Evolutionary conservation across 306 rosid species (phyloP).

Genomic region (Coriaria nepalensis): DNA sequence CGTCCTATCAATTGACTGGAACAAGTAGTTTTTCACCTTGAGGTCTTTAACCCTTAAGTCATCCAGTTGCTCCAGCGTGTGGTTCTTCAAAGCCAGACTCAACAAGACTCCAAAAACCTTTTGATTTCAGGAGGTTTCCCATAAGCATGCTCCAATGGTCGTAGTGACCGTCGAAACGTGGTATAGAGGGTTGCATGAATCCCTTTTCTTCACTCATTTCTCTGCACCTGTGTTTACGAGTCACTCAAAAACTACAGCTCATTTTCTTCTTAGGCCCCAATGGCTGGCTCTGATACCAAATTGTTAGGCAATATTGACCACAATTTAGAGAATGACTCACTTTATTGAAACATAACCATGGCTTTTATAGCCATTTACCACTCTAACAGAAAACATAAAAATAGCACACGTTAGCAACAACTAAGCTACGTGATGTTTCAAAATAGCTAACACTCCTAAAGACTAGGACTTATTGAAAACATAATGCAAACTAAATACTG

Average conservation of each 20-base stretch:
- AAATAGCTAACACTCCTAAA: neutral
- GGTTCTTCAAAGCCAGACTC: neutral
- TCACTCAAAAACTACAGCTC: neutral
- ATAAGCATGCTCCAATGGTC: too few species aligned
- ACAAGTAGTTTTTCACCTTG: neutral
- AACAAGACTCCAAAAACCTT: neutral
- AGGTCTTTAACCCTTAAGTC: neutral
- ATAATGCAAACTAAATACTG: neutral
- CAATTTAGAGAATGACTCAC: too few species aligned
- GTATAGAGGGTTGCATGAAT: neutral
- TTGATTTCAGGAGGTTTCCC: neutral
- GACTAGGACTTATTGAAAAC: neutral
- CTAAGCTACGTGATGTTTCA: neutral
- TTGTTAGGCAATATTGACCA: too few species aligned
- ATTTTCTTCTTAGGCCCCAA: neutral
- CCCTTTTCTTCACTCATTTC: neutral
- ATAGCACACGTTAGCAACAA: neutral
- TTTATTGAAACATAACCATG: too few species aligned
- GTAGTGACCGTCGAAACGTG: too few species aligned
- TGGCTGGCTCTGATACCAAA: constrained; percentile 4
- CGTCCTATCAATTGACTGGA: neutral
- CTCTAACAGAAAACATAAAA: neutral
- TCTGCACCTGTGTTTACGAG: neutral
- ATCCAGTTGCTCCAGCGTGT: neutral
- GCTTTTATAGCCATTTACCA: neutral